Base-by-base conservation (phyloP, 2,329 filamentous ascomycete species). In the Cercospora zeae-maydis region DNA sequence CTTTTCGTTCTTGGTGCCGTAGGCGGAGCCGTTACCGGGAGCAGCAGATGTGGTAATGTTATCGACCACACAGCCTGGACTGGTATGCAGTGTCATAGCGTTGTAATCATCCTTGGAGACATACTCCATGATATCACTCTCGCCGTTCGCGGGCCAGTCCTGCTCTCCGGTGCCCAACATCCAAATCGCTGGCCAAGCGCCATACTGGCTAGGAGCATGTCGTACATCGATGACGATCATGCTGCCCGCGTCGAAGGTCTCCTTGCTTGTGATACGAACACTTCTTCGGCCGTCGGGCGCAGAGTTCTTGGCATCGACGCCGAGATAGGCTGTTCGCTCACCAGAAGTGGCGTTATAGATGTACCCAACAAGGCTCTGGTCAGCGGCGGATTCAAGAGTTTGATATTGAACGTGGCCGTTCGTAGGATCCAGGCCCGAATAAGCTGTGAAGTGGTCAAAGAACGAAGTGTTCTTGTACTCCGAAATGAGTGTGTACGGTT, bases 101-200 rank as follows among this genome's bases (percentile, higher is more conserved):
- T 82, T 82, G 59, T 70, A 66, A 7, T 70, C 66, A 37, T 75
- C 72, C 11, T 77, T 73, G 69, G 82, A 78, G 33, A 81, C 79
- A 21, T 76, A 78, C 66, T 83, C 81, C 39, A 82, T 69, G 58
- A 82, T 81, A 62, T 83, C 81, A 62, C 80, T 80, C 58, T 82
- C 81, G 58, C 81, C 71, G n/a, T 70, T 69, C 1, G 58, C 60
- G 1, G 78, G 78, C 77, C 77, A 80, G 64, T 63, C n/a, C 63
- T 53, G 49, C 30, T 53, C 67, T 8, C 71, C 69, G 3, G 71
- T 62, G 45, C 70, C 65, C n/a, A 75, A 66, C 56, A 78, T 70
- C 77, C 77, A 81, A 57, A 81, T 75, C 0, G 82, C 81, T 33
- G 81, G 81, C 82, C 82, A 84, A 11, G 78, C 78, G 19, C 82